Evolutionary conservation across 129 eudicot species (phyloP).

Genomic region (Lactuca sativa): DNA sequence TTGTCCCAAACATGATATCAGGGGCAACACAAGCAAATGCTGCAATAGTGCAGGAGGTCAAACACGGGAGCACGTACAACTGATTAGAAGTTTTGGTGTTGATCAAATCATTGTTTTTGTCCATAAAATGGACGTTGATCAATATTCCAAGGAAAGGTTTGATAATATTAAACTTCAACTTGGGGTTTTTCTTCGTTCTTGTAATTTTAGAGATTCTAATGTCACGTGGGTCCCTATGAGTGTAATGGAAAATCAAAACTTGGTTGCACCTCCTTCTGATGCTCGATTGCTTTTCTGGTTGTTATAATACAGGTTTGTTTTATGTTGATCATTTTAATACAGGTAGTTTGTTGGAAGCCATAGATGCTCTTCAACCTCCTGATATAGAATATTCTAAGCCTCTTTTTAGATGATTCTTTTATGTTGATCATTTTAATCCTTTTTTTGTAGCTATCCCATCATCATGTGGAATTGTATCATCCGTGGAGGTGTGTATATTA

Average conservation of each 20-base stretch:
- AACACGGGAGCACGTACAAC: constrained; percentile 96
- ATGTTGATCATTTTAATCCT: too few species aligned
- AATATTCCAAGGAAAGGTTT: constrained; percentile 82
- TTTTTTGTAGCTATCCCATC: too few species aligned
- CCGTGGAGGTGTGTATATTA: too few species aligned
- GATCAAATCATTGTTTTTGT: constrained; percentile 79
- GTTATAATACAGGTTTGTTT: constrained; percentile 66
- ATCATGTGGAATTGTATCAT: too few species aligned
- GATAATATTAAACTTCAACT: constrained; percentile 62
- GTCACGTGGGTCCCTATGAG: constrained; percentile 85
- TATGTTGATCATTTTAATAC: too few species aligned
- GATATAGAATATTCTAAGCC: constrained; percentile 82
- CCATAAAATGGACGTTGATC: constrained; percentile 87
- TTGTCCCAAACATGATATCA: constrained; percentile 95
- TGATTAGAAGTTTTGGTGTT: constrained; percentile 95
- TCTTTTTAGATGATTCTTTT: constrained; percentile 18
- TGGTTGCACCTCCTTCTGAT: constrained; percentile 71
- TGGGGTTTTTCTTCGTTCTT: constrained; percentile 80
- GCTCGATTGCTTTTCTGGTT: constrained; percentile 64
- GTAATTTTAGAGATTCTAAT: constrained; percentile 76
- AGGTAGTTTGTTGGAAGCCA: constrained; percentile 72
- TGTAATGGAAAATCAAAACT: constrained; percentile 94
- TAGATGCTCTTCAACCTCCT: constrained; percentile 80
- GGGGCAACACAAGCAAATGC: constrained; percentile 99
- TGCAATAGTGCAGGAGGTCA: constrained; percentile 75